Base-by-base conservation (phyloP, 352 stramenopile species). In the Pythium biforme region DNA sequence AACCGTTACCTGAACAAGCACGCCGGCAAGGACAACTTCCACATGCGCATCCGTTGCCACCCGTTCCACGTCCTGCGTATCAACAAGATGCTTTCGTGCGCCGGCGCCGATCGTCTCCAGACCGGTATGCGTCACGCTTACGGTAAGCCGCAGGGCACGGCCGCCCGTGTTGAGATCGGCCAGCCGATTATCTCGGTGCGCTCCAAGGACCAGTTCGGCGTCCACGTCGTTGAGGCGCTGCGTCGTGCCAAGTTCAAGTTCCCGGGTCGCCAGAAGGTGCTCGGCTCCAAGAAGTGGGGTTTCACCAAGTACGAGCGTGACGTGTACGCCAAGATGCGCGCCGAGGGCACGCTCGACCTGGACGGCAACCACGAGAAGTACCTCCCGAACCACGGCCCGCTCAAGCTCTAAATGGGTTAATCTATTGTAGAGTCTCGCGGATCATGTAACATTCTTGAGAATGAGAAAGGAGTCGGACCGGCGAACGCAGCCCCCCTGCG, bases 11-110 rank as follows among this genome's bases (percentile, higher is more conserved):
- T 99, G 80, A 87, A 82, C 54, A 99, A 99, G 88, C 97, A 90
- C 74, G 90, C 96, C 71, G 97, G 97, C 73, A 99, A 99, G 89
- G 97, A 99, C 76, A 96, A 88, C 68, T 99, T 99, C 88, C 98
- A 99, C 86, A 99, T 99, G 81, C 96, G 97, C 64, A 98, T 99
- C 59, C 90, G 97, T 64, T 97, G 95, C 73, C 97, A 99, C 79
- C 97, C 97, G 51, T 99, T 98, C 91, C 97, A 99, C 74, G 97
- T 99, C 43, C 83, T 99, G 54, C 95, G 97, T 89, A 98, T 99
- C 79, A 99, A 99, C 83, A 99, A 99, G 83, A 99, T 99, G 97
- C 92, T 99, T 97, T 99, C 94, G 66, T 99, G 97, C 81, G 97
- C 97, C 70, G 97, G 97, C 83, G 97, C 97, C 67, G 97, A 99